Evolutionary conservation across 2,329 filamentous ascomycete species (phyloP), one percentile per base, ranked within the genome.

Genomic region (Colletotrichum acutatum): DNA sequence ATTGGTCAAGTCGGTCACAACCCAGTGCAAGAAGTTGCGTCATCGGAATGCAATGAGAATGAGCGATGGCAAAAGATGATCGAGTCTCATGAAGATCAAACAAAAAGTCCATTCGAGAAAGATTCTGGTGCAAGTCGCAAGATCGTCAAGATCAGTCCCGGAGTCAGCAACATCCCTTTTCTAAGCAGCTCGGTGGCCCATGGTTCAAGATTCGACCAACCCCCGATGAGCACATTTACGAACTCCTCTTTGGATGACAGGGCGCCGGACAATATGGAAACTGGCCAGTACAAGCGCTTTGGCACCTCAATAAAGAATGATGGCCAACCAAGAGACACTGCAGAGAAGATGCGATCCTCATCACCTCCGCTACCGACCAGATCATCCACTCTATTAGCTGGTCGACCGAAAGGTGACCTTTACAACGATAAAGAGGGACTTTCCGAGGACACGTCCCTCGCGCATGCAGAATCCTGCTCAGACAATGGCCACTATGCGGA

Each of bases 41-140:
- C 52, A 2, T 61, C 59, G 7, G 34, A 71, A 9, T 42, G 30
- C 37, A 54, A n/a, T 6, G 53, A 74, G 14, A 70, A 68, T 19
- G 34, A 66, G 12, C 56, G 52, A 24, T 71, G 74, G 74, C 66
- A 63, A 11, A 42, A 37, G 5, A 64, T 68, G 30, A 26, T 61
- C 5, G 30, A 24, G 16, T 46, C 49, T 30, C 57, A 26, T 12
- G 62, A 32, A 8, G 34, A 14, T 7, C n/a, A 28, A 1, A 16
- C 14, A 28, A 22, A 42, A 26, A 42, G 22, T 5, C 8, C 26
- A 6, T 11, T 42, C 7, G 19, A 71, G 24, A 37, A 56, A 34
- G 26, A 22, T 11, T 11, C 4, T 30, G 22, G 26, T 12, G 9
- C 59, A 46, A 24, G 12, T 11, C 14, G 30, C 5, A 4, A 37